These are phyloP conservation scores for Penicillium sp. DNA, from an alignment of 2,329 filamentous ascomycete species.

Conservation along the genomic window DNA sequence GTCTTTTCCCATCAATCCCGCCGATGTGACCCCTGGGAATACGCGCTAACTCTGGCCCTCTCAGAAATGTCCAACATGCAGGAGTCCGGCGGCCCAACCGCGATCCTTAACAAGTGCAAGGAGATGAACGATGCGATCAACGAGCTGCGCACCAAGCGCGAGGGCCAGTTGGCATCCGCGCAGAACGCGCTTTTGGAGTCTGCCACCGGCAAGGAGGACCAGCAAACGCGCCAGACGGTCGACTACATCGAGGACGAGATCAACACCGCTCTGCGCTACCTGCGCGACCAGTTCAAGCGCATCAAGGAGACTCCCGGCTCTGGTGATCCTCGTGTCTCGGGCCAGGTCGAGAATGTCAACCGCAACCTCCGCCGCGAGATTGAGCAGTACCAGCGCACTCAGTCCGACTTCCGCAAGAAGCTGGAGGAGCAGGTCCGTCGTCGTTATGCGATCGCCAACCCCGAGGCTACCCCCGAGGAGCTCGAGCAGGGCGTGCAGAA, in stretches of 20 bases:
- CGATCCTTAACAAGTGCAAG: slow-evolving; percentile 79
- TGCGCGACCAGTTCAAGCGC: slow-evolving; percentile 74
- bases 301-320: slow-evolving; percentile 81
- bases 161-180: slow-evolving; percentile 51
- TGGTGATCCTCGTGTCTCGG: slow-evolving; percentile 67
- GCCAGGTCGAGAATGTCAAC: slow-evolving; percentile 79
- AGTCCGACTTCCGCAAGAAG: slow-evolving; percentile 75
- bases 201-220: slow-evolving; percentile 66
- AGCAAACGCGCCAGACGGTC: slow-evolving; percentile 65
- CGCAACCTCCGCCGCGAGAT: slow-evolving; percentile 77
- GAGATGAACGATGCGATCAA: slow-evolving; percentile 76
- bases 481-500: slow-evolving; percentile 75
- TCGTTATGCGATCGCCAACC: slow-evolving; percentile 85
- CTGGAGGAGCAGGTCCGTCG: slow-evolving; percentile 80
- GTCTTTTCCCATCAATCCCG: slow-evolving; percentile 9
- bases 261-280: slow-evolving; percentile 75
- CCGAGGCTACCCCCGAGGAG: slow-evolving; percentile 75
- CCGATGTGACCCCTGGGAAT: not conserved
- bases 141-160: slow-evolving; percentile 63
- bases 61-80: slow-evolving; percentile 45
- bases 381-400: slow-evolving; percentile 74
- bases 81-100: slow-evolving; percentile 60
- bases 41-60: slow-evolving; percentile 17
- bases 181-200: slow-evolving; percentile 73
- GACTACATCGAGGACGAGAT: slow-evolving; percentile 73